Evolutionary conservation across 129 eudicot genomes (phyloP).

Genomic region (Chrysanthemum seticuspe): DNA sequence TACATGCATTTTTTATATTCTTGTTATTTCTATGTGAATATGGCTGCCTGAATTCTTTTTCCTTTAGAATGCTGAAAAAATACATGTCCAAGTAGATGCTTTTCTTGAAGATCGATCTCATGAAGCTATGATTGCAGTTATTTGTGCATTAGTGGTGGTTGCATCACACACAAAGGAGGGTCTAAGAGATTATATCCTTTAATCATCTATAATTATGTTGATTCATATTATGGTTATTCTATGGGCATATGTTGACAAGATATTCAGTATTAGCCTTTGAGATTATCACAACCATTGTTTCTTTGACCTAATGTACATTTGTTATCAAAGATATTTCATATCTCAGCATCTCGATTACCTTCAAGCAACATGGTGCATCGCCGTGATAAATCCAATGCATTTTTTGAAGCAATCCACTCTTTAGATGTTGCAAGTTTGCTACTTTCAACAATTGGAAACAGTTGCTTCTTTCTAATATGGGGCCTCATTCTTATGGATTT

Average conservation of each 20-base stretch:
- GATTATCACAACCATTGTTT: conserved; percentile 4
- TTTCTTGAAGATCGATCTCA: conserved; percentile 98
- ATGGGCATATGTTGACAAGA: no score
- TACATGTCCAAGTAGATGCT: conserved; percentile 95
- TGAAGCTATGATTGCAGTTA: conserved; percentile 82
- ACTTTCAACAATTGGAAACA: neutral
- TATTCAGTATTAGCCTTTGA: no score
- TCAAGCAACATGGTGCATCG: conserved; percentile 71
- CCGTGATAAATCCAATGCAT: conserved; percentile 87
- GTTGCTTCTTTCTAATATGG: neutral
- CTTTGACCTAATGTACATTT: conserved; percentile 80
- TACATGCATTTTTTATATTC: neutral
- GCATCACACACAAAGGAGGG: conserved; percentile 85
- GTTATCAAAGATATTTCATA: conserved; percentile 77
- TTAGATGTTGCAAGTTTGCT: conserved; percentile 91
- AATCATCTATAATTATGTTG: neutral
- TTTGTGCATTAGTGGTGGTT: conserved; percentile 86
- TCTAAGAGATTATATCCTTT: conserved; percentile 94
- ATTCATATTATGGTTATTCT: neutral
- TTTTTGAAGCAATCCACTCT: conserved; percentile 91
- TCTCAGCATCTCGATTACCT: conserved; percentile 56
- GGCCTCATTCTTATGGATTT: neutral
- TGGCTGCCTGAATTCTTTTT: conserved; percentile 21
- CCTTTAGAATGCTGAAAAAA: conserved; percentile 80
- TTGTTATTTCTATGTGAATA: neutral